Base-by-base conservation (phyloP, 148 eudicot species). In the Chenopodium quinoa region DNA sequence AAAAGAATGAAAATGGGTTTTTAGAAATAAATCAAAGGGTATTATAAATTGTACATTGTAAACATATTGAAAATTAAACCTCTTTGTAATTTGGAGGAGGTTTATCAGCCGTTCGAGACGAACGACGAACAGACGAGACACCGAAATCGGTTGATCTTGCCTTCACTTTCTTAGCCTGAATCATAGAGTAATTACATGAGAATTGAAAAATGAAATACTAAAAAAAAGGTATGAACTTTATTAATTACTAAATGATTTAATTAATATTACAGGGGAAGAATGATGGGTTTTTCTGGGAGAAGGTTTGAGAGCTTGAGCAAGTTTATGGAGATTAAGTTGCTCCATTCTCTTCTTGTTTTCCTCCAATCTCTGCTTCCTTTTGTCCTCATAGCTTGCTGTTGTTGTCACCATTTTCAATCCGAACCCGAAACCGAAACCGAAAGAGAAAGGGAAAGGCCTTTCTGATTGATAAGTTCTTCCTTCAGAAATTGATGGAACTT, bases 321-420 rank as follows among this genome's bases (percentile, higher is more conserved):
- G 91, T n/a, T 82, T 86, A 25, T 80, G 88, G 78, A 93, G 87
- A 37, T 91, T 93, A 72, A 93, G 91, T 68, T 90, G 88, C 75
- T 89, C 88, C 90, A 91, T 86, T 47, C 90, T 82, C 46, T 86
- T 89, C 87, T 91, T 91, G 90, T 93, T 93, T 84, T 90, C 97
- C 34, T 90, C 97, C 14, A 93, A 67, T 63, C 93, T 83, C 77
- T 88, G 83, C 82, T 32, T 79, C 11, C 97, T 83, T 37, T 54
- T 29, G 29, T 86, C 92, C 83, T 93, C 97, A 71, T 93, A 93
- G 20, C 76, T 75, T 4, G 58, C 62, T 44, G 85, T 78, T 27
- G 85, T 10, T 22, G 34, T 79, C 89, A 84, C 87, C 90, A 87
- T 89, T 71, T 66, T 71, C 34, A 2, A 56, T 5, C 62, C 62